Conservation (phyloP, 2,329 filamentous ascomycete genomes). For the Arthrobotrys musiformis region DNA sequence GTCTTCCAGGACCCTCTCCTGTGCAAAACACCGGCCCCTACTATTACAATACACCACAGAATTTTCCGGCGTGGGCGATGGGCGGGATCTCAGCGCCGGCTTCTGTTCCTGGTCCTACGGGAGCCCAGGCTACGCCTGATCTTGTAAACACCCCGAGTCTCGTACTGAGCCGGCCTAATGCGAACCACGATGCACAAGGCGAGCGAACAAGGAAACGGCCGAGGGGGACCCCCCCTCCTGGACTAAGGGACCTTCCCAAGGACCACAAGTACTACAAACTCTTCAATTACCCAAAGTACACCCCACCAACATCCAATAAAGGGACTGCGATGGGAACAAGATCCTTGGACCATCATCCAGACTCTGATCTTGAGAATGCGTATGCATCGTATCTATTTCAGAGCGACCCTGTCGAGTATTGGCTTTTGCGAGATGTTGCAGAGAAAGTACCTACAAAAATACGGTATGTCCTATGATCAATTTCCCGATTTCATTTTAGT, state of each 20-base stretch:
- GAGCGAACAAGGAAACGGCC: background rate
- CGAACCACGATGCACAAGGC: background rate
- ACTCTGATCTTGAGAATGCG: background rate
- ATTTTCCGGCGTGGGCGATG: background rate
- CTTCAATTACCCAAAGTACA: constrained; percentile 20
- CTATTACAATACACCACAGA: background rate
- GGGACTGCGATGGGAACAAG: constrained; percentile 11
- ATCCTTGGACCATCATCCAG: constrained; percentile 32
- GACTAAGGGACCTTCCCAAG: background rate
- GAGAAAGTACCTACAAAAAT: constrained; percentile 45
- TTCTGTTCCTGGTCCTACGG: background rate
- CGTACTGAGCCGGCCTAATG: no score
- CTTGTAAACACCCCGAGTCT: background rate
- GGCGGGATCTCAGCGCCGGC: background rate
- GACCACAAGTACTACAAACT: background rate
- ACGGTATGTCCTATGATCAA: background rate
- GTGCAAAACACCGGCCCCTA: background rate
- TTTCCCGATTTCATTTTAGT: background rate
- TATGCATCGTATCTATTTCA: constrained; percentile 31
- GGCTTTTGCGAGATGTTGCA: constrained; percentile 37
- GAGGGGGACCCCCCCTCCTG: background rate
- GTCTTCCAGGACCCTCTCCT: background rate
- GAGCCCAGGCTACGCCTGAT: background rate
- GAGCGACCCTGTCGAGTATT: constrained; percentile 28
- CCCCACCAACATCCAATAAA: background rate